These are phyloP conservation scores for Beauveria sp. DNA, from an alignment of 2,329 filamentous ascomycete genomes.

Conservation along the genomic window DNA sequence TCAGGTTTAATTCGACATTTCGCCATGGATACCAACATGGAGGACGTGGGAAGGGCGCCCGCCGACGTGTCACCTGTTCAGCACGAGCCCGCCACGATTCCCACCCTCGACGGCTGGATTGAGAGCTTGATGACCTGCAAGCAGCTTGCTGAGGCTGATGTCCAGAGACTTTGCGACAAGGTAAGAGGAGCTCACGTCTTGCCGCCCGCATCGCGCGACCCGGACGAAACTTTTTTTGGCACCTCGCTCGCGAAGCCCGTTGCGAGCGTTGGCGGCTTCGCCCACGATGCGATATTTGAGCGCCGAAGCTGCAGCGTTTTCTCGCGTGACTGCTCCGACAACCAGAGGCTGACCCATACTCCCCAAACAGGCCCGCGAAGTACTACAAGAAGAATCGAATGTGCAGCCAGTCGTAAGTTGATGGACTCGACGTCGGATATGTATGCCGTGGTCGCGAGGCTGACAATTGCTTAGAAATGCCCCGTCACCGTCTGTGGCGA, in stretches of 20 bases:
- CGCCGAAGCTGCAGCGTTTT: slow-evolving; percentile 12
- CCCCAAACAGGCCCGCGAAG: slow-evolving; percentile 70
- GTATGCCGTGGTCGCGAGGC: neutral
- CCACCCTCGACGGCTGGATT: slow-evolving; percentile 95
- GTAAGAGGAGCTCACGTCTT: slow-evolving; percentile 38
- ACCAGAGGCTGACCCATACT: slow-evolving; percentile 6
- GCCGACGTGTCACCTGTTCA: slow-evolving; percentile 67
- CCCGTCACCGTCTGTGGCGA: slow-evolving; percentile 98
- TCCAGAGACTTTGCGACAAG: slow-evolving; percentile 96
- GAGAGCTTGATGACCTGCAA: slow-evolving; percentile 98
- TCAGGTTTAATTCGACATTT: slow-evolving; percentile 11
- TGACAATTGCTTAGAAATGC: slow-evolving; percentile 62
- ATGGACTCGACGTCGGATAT: neutral
- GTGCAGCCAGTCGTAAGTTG: slow-evolving; percentile 89
- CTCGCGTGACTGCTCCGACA: slow-evolving; percentile 24
- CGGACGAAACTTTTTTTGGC: neutral
- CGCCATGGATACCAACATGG: slow-evolving; percentile 95
- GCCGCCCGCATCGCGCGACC: neutral
- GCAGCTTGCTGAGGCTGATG: slow-evolving; percentile 89
- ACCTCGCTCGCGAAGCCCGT: neutral
- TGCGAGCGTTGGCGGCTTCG: slow-evolving; percentile 6
- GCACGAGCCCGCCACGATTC: slow-evolving; percentile 78
- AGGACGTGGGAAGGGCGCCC: slow-evolving; percentile 85
- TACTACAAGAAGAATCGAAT: slow-evolving; percentile 95
- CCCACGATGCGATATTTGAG: slow-evolving; percentile 12